Percentiles rank a stretch among this genome's conserved stretches.
phyloP scores from a whole-genome alignment of 2,329 filamentous ascomycete species.

The Colletotrichum coccodes region DNA sequence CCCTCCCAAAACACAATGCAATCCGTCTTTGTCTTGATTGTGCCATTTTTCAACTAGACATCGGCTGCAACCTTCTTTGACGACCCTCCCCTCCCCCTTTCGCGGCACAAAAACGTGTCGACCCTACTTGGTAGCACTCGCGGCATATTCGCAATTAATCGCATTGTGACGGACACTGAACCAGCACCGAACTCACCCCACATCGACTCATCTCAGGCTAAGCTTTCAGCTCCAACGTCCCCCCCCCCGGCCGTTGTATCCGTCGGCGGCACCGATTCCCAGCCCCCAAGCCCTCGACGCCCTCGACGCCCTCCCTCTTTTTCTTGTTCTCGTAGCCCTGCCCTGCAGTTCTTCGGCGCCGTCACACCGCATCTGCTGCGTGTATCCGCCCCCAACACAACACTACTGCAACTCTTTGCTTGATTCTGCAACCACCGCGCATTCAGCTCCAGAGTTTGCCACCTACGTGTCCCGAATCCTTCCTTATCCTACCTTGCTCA shows the following conservation, averaged over 20 bases:
- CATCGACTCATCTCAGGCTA: not conserved
- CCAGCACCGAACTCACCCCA: not conserved
- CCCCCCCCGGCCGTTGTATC: not conserved
- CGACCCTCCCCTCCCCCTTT: not conserved
- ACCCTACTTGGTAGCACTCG: not conserved
- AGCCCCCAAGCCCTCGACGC: not conserved
- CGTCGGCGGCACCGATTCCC: not conserved
- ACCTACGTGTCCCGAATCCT: not conserved
- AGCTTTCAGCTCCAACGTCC: too few relatives aligned
- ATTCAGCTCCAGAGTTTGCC: not conserved
- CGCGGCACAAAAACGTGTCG: not conserved
- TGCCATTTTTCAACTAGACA: not conserved
- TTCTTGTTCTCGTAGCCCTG: slow-evolving; percentile 3
- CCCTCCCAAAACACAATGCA: not conserved
- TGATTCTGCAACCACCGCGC: not conserved
- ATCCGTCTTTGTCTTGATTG: not conserved
- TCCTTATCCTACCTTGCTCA: not conserved
- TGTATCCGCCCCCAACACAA: slow-evolving; percentile 1
- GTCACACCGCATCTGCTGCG: slow-evolving; percentile 18
- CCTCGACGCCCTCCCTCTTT: not conserved
- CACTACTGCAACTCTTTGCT: slow-evolving; percentile 6
- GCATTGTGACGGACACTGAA: not conserved
- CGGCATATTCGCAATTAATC: not conserved
- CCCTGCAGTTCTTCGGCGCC: slow-evolving; percentile 11
- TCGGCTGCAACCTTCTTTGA: not conserved